Conservation (phyloP, 2,329 filamentous ascomycete genomes). For the Didymella pomorum region DNA sequence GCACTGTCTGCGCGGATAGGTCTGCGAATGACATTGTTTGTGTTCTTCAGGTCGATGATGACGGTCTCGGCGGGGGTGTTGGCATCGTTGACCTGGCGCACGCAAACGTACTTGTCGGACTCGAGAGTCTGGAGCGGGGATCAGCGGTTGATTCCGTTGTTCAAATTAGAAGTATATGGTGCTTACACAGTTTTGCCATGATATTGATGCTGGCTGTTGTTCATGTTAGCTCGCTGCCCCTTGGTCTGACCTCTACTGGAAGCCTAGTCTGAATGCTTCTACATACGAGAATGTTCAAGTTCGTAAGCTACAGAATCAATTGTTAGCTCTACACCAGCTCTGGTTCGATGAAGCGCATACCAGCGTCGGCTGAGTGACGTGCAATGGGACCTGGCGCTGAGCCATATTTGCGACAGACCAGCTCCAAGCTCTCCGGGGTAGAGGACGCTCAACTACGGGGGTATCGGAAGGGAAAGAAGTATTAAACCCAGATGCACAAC, state of each 20-base stretch:
- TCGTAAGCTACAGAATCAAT: slow-evolving; percentile 51
- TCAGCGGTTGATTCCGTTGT: slow-evolving; percentile 28
- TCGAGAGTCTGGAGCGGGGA: slow-evolving; percentile 78
- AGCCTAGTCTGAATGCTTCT: slow-evolving; percentile 21
- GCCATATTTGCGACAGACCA: slow-evolving; percentile 61
- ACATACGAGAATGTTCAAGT: slow-evolving; percentile 59
- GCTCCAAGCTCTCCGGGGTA: slow-evolving; percentile 51
- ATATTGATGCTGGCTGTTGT: slow-evolving; percentile 72
- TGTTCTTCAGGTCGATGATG: slow-evolving; percentile 97
- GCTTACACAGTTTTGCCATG: slow-evolving; percentile 87
- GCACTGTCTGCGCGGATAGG: slow-evolving; percentile 99
- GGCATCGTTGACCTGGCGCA: slow-evolving; percentile 88
- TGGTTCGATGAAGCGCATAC: slow-evolving; percentile 52
- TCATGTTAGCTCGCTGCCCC: slow-evolving; percentile 40
- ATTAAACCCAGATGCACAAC: slow-evolving; percentile 50
- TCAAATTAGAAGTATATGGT: not conserved
- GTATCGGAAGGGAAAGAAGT: slow-evolving; percentile 48
- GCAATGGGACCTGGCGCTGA: slow-evolving; percentile 86
- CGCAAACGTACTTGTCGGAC: slow-evolving; percentile 95
- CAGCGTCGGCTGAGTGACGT: slow-evolving; percentile 80
- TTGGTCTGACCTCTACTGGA: slow-evolving; percentile 25
- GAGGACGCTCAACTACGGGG: slow-evolving; percentile 40
- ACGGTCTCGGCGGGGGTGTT: slow-evolving; percentile 89
- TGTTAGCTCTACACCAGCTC: slow-evolving; percentile 38
- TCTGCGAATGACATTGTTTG: slow-evolving; percentile 91